Base-by-base conservation (phyloP, 345 rosid species). In the Firmiana major region DNA sequence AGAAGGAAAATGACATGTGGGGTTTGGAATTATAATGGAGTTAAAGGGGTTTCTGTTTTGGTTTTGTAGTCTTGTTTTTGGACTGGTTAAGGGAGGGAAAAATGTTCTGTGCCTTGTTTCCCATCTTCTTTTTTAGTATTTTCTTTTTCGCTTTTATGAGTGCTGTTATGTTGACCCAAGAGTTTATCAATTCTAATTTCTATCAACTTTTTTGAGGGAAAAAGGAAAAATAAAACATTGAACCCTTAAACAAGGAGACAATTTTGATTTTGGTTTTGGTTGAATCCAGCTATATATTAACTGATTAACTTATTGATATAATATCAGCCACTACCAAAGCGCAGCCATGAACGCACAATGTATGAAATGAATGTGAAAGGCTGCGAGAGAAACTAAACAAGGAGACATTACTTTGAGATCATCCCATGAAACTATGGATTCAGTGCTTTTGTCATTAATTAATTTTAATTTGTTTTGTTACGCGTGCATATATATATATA, bases 21-120 rank as follows among this genome's bases (percentile, higher is more conserved):
- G 83, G 80, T 63, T 72, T 51, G 77, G 63, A 63, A 83, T 71
- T 83, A 60, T 80, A 63, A 80, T 81, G 78, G 85, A 77, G 65
- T 21, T 57, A 22, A 7, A 76, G 70, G 0, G 26, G 59, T 51
- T 63, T 46, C 54, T 75, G 66, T 45, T 46, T 43, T 15, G 24
- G 45, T 75, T 78, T 46, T 78, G 46, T 42, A 16, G 71, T 76
- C 73, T 73, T 62, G 68, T 70, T 65, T 63, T 81, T 57, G 51
- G 66, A 64, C 24, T 26, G 12, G 57, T 55, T 5, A 60, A 31
- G 22, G 17, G 31, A 54, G 48, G 28, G 57, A 12, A 53, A 36
- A 9, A 2, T 9, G 65, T 3, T 8, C 74, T 49, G 7, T 10
- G 45, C 17, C 17, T 9, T 54, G 65, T 46, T 75, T 62, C 73